A percentile compares a stretch with the other conserved stretches of the same genome.
Conservation (phyloP, 2,329 filamentous ascomycete species). For the Talaromyces piceae region DNA sequence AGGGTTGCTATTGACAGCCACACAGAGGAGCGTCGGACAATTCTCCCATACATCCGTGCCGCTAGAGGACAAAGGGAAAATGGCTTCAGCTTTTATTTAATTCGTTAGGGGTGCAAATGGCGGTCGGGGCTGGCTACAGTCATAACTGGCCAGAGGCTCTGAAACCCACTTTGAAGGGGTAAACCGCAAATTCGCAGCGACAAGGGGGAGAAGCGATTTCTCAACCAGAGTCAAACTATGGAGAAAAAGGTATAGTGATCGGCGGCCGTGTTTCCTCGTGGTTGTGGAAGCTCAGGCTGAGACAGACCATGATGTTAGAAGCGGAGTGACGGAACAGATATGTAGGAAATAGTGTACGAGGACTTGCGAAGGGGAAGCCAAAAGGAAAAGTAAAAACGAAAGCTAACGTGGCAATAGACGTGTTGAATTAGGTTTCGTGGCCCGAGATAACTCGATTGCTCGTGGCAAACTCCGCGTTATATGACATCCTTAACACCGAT, state of each 20-base stretch:
- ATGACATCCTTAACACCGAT: background rate
- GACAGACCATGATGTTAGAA: background rate
- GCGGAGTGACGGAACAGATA: no score
- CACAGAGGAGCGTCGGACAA: no score
- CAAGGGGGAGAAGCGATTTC: background rate
- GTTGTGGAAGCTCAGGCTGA: background rate
- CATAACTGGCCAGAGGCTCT: no score
- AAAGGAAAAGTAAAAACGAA: no score
- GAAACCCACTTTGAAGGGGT: background rate
- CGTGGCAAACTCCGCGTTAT: background rate
- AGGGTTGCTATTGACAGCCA: background rate
- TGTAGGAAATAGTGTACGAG: no score
- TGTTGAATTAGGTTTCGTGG: conserved; percentile 1
- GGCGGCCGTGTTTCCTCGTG: background rate
- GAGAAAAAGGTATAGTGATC: background rate
- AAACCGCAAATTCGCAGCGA: background rate
- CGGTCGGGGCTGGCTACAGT: no score
- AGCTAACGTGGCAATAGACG: background rate
- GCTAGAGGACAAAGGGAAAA: no score
- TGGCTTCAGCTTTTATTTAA: no score
- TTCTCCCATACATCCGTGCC: no score
- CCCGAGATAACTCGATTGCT: conserved; percentile 3
- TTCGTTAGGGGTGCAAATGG: no score
- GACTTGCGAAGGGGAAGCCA: no score
- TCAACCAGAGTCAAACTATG: background rate